Conservation (phyloP, 768 basidiomycete species). For the Hygrophoropsis aurantiaca region DNA sequence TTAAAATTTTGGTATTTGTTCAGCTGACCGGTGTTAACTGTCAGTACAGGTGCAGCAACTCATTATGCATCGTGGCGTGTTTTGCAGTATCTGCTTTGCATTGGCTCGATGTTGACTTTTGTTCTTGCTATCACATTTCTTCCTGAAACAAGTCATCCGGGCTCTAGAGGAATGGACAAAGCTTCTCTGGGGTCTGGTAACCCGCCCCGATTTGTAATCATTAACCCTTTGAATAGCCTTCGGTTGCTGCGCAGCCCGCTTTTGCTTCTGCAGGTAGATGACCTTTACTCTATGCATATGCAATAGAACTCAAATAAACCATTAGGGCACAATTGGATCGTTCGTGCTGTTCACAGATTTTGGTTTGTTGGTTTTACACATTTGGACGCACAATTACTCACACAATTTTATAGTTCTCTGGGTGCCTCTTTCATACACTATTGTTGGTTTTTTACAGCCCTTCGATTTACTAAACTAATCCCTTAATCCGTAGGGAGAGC, state of each 20-base stretch:
- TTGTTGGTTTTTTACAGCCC: conserved; percentile 21
- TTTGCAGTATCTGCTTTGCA: conserved; percentile 25
- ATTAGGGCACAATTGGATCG: conserved; percentile 21
- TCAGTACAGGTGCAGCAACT: conserved; percentile 13
- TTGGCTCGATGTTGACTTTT: conserved; percentile 20
- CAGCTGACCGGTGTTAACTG: not conserved
- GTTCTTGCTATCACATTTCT: conserved; percentile 21
- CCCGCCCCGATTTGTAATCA: conserved; percentile 13
- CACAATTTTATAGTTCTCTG: conserved; percentile 20
- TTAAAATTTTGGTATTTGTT: not conserved
- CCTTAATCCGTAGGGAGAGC: conserved; percentile 26
- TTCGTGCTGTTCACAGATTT: conserved; percentile 27
- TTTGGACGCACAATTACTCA: not conserved
- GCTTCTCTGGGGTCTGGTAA: not conserved
- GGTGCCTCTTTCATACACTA: conserved; percentile 36
- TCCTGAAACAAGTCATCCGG: conserved; percentile 36
- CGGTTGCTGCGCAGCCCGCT: conserved; percentile 28
- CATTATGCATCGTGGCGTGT: conserved; percentile 35
- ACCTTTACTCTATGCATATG: not conserved
- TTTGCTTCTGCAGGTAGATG: conserved; percentile 24
- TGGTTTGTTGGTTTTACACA: conserved; percentile 15
- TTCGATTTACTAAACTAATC: not conserved
- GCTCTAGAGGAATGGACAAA: conserved; percentile 28
- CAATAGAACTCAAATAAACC: not conserved
- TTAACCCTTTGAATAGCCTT: conserved; percentile 34